Evolutionary conservation across 2,329 filamentous ascomycete genomes (phyloP).

Genomic region (Raffaelea ambrosiae): DNA sequence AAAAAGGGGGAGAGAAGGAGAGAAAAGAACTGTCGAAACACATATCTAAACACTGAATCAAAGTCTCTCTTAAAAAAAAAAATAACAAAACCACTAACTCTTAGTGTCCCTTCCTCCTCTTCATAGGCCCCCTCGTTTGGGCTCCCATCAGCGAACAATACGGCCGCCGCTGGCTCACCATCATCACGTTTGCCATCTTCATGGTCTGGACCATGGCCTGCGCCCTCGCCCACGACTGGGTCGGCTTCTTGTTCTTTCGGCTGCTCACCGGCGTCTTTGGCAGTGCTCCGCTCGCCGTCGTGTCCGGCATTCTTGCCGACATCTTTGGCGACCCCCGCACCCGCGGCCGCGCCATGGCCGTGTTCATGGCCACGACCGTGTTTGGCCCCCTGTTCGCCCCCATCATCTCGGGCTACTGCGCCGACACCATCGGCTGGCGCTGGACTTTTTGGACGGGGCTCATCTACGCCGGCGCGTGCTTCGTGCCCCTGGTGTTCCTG

Average conservation of each 20-base stretch:
- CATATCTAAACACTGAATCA: too few species aligned
- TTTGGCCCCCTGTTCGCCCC: conserved; percentile 60
- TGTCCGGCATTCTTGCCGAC: conserved; percentile 58
- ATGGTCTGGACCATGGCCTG: conserved; percentile 46
- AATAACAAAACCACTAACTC: too few species aligned
- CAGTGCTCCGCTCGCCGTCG: conserved; percentile 52
- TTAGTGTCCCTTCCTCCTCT: too few species aligned
- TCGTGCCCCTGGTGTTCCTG: conserved; percentile 52
- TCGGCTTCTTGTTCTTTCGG: conserved; percentile 44
- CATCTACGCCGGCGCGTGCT: conserved; percentile 56
- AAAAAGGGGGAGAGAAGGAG: too few species aligned
- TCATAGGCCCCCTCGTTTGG: conserved; percentile 45
- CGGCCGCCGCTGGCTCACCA: conserved; percentile 41
- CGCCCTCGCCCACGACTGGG: conserved; percentile 44
- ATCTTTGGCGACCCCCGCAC: conserved; percentile 48
- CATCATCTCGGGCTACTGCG: conserved; percentile 54
- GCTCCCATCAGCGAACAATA: conserved; percentile 59
- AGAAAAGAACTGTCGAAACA: too few species aligned
- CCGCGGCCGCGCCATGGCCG: conserved; percentile 51
- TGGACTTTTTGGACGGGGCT: conserved; percentile 65
- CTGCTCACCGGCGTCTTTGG: conserved; percentile 43
- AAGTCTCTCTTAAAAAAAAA: too few species aligned
- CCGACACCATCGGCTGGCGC: conserved; percentile 52
- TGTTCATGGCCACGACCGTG: conserved; percentile 51
- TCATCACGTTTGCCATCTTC: conserved; percentile 39